Conservation (phyloP, 2,329 filamentous ascomycete species). For the Ophiostoma perfectum region DNA sequence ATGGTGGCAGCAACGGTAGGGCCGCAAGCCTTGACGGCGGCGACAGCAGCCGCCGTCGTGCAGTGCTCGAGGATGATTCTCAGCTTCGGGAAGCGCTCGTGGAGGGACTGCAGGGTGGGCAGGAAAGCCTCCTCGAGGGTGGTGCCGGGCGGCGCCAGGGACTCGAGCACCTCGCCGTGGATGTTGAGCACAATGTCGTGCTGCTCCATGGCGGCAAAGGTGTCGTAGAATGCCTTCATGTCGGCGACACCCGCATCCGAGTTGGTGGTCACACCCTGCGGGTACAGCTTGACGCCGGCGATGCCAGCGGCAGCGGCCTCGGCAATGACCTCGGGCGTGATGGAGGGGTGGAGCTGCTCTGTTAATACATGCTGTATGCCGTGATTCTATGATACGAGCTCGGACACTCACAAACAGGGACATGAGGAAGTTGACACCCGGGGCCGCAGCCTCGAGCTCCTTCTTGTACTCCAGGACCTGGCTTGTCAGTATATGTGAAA, state of each 20-base stretch:
- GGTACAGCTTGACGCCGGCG: constrained; percentile 65
- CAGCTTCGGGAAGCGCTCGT: constrained; percentile 67
- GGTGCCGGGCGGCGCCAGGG: constrained; percentile 36
- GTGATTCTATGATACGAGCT: neutral
- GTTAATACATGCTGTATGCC: constrained; percentile 1
- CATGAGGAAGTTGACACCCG: constrained; percentile 65
- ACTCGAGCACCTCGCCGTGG: constrained; percentile 69
- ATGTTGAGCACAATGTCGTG: constrained; percentile 68
- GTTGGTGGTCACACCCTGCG: constrained; percentile 55
- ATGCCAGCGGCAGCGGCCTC: constrained; percentile 70
- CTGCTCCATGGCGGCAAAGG: constrained; percentile 85
- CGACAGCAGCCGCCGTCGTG: constrained; percentile 74
- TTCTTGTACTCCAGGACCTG: constrained; percentile 62
- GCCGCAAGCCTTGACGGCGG: constrained; percentile 71
- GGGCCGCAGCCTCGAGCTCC: constrained; percentile 54
- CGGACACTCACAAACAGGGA: constrained; percentile 47
- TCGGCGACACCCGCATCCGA: constrained; percentile 64
- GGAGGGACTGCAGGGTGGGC: constrained; percentile 68
- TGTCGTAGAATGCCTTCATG: constrained; percentile 65
- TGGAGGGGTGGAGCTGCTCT: constrained; percentile 45
- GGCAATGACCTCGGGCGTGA: constrained; percentile 64
- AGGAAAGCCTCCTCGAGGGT: constrained; percentile 65
- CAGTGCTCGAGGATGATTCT: constrained; percentile 68
- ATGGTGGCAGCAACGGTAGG: constrained; percentile 74
- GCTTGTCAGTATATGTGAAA: neutral